phyloP scores from a whole-genome alignment of 2,329 filamentous ascomycete species.

The Paracorniculantispora psalliotae region DNA sequence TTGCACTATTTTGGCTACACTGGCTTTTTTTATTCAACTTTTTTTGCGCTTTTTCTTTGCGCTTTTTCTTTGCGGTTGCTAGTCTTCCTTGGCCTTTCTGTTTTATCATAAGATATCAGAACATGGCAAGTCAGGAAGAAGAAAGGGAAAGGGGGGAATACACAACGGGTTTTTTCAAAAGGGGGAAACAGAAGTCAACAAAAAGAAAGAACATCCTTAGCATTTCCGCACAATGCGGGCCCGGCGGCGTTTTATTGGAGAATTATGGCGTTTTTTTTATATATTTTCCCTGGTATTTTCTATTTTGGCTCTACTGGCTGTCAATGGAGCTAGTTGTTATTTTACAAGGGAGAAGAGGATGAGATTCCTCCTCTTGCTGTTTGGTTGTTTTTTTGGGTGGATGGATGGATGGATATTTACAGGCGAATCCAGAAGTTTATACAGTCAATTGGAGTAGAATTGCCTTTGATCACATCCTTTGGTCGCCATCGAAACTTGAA shows the following conservation, averaged over 20 bases:
- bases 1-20: not conserved
- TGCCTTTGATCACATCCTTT: too few relatives aligned
- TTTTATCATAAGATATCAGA: not conserved
- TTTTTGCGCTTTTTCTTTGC: not conserved
- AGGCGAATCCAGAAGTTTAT: conserved; percentile 1
- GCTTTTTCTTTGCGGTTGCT: not conserved
- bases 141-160: not conserved
- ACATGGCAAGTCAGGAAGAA: not conserved
- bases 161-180: not conserved
- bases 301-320: conserved; percentile 13
- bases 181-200: not conserved
- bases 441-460: conserved; percentile 12
- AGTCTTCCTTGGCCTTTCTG: not conserved
- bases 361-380: not conserved
- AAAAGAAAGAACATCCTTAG: conserved; percentile 8
- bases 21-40: conserved; percentile 10
- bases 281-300: conserved; percentile 11
- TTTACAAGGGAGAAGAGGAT: too few relatives aligned
- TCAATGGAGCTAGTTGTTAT: not conserved
- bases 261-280: conserved; percentile 5
- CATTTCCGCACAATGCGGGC: conserved; percentile 12
- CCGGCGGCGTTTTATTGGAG: conserved; percentile 12
- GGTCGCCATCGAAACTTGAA: too few relatives aligned
- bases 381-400: conserved; percentile 1
- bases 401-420: conserved; percentile 5